Base-by-base conservation (phyloP, 306 rosid genomes). In the Dryas alaskensis region DNA sequence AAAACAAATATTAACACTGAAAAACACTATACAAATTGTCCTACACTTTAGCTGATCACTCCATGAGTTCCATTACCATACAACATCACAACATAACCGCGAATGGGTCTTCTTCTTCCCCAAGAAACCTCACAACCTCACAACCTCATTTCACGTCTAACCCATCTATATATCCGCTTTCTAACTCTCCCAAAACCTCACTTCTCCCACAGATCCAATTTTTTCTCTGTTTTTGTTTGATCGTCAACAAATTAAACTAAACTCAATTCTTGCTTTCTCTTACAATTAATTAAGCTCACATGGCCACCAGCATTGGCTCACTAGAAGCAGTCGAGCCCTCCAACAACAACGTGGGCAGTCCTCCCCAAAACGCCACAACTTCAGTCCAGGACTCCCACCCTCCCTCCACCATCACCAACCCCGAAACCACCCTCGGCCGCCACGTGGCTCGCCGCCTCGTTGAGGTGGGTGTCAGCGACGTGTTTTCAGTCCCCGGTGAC, bases 401-500 rank as follows among this genome's bases (percentile, higher is more conserved):
- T 31, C 37, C 37, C 37, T 31, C 37, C 37, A 31, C 37, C 37
- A 31, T 31, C 37, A 31, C 4, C 12, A 55, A 2, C 55, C 57
- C 53, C 7, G 39, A 46, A 45, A 45, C 82, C 62, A 79, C 85
- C 1, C 85, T 80, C 2, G 89, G 85, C 45, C 69, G 81, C 67
- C 82, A 82, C 85, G 69, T 86, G 2, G 85, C 89, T 4, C 85
- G 50, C 27, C 87, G 83, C 65, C 73, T 86, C 0, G 87, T 86
- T 13, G 79, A 82, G 42, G 58, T 83, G 0, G 89, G 89, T 0
- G 17, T 86, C 7, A 65, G 5, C 2, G 85, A 86, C 13, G 78
- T 86, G 16, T 86, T 86, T 70, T 31, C 85, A 0, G 87, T 82
- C 25, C 87, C 87, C 0, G 85, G 89, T 2, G 87, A 86, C 68